These are phyloP conservation scores for Puccinia triticina DNA, from an alignment of 1,284 basidiomycete genomes.

Conservation along the genomic window DNA sequence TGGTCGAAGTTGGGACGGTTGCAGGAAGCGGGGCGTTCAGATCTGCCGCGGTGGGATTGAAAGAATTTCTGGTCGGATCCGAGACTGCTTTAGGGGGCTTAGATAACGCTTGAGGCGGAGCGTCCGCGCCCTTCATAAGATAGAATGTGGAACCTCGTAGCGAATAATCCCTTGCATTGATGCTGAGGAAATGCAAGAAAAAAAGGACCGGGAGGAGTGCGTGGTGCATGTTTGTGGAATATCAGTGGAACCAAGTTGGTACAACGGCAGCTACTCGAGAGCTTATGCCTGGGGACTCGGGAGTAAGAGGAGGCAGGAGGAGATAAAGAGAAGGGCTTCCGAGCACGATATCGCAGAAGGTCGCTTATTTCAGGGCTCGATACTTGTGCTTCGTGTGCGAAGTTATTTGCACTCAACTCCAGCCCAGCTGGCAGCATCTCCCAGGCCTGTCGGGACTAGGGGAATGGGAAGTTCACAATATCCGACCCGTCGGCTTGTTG, in stretches of 20 bases:
- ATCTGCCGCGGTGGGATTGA: background rate
- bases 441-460: background rate
- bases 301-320: background rate
- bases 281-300: background rate
- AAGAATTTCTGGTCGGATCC: background rate
- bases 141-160: background rate
- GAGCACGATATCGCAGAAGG: background rate
- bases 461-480: background rate
- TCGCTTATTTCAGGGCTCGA: background rate
- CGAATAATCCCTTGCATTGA: background rate
- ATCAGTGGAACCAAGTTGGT: background rate
- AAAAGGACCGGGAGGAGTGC: background rate
- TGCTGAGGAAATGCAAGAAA: background rate
- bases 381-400: background rate
- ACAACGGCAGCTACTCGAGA: background rate
- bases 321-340: background rate
- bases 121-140: background rate
- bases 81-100: background rate
- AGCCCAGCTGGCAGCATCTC: conserved; percentile 9
- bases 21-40: no score
- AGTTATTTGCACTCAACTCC: background rate
- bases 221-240: background rate
- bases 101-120: background rate
- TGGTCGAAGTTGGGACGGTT: no score
- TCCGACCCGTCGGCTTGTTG: background rate